These are phyloP conservation scores for Didymella arachidicola DNA, from an alignment of 2,329 filamentous ascomycete species.

Conservation along the genomic window DNA sequence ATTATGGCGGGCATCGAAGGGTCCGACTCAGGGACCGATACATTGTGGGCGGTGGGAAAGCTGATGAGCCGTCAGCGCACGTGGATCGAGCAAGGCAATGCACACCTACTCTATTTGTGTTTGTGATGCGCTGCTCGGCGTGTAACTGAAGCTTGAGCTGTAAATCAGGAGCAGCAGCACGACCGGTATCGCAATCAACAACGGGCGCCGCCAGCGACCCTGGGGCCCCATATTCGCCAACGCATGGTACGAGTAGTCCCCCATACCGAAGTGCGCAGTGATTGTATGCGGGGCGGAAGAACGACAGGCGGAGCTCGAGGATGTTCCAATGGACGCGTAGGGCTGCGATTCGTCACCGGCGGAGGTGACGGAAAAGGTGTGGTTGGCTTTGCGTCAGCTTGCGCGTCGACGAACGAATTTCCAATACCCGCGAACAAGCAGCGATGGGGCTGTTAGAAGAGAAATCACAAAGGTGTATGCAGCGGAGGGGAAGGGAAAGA, in stretches of 20 bases:
- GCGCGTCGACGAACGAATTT: slow-evolving; percentile 3
- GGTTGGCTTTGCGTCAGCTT: slow-evolving; percentile 16
- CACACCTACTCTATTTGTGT: slow-evolving; percentile 33
- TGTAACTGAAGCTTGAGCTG: slow-evolving; percentile 37
- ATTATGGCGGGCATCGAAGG: slow-evolving; percentile 48
- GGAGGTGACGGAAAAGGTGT: slow-evolving; percentile 5
- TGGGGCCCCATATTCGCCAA: slow-evolving; percentile 46
- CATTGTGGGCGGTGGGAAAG: slow-evolving; percentile 37
- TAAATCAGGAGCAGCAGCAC: slow-evolving; percentile 42
- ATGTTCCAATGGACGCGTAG: slow-evolving; percentile 3
- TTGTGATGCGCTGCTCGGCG: slow-evolving; percentile 28
- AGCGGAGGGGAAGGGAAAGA: slow-evolving; percentile 24
- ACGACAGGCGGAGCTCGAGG: slow-evolving; percentile 3
- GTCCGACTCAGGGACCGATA: slow-evolving; percentile 39
- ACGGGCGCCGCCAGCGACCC: slow-evolving; percentile 45
- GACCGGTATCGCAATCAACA: slow-evolving; percentile 45
- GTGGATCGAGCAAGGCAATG: background rate
- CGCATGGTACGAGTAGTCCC: slow-evolving; percentile 42
- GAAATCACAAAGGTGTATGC: slow-evolving; percentile 13
- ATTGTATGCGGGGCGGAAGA: slow-evolving; percentile 10
- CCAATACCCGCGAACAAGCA: slow-evolving; percentile 5
- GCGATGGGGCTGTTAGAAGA: background rate
- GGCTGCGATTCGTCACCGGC: slow-evolving; percentile 11
- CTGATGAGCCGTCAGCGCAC: slow-evolving; percentile 24
- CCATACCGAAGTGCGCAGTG: slow-evolving; percentile 19